These are phyloP conservation scores for Halteria grandinella DNA, from an alignment of 73 alveolate species.

Conservation along the genomic window DNA sequence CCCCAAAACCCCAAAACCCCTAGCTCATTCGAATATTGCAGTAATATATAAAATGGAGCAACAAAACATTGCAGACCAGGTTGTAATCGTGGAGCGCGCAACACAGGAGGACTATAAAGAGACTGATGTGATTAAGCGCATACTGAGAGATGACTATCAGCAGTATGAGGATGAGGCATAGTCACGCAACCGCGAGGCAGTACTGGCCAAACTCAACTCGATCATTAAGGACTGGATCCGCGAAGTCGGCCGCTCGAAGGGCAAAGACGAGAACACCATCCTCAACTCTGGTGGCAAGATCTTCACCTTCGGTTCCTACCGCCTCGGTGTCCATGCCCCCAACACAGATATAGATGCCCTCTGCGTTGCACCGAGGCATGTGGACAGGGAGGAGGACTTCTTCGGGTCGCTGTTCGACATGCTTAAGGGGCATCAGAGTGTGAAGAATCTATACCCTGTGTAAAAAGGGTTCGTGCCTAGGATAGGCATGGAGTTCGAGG, in stretches of 20 bases:
- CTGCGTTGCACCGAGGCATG: constrained; percentile 90
- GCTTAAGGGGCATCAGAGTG: constrained; percentile 76
- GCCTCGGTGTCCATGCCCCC: constrained; percentile 95
- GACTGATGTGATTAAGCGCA: constrained; percentile 55
- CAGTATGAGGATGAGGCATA: constrained; percentile 75
- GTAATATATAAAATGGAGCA: too few species aligned
- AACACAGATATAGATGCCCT: constrained; percentile 96
- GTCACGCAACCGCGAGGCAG: constrained; percentile 73
- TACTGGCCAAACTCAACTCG: constrained; percentile 68
- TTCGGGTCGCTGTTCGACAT: constrained; percentile 81
- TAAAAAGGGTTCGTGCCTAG: constrained; percentile 91
- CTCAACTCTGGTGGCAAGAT: constrained; percentile 90
- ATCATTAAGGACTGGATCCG: constrained; percentile 80
- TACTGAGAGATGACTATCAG: constrained; percentile 76
- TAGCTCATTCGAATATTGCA: too few species aligned
- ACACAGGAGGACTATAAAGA: constrained; percentile 65
- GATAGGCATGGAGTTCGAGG: constrained; percentile 84
- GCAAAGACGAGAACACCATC: constrained; percentile 79
- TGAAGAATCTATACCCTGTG: constrained; percentile 82
- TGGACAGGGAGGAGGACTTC: constrained; percentile 88
- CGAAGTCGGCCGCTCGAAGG: constrained; percentile 65
- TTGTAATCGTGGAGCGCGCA: constrained; percentile 4
- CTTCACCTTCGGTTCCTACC: constrained; percentile 96
- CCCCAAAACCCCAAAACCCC: too few species aligned
- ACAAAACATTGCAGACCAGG: too few species aligned